Percentiles rank a stretch among this genome's conserved stretches.
Conservation (phyloP, 2,329 filamentous ascomycete genomes). For the Dryadomyces quercus-mongolicae region DNA sequence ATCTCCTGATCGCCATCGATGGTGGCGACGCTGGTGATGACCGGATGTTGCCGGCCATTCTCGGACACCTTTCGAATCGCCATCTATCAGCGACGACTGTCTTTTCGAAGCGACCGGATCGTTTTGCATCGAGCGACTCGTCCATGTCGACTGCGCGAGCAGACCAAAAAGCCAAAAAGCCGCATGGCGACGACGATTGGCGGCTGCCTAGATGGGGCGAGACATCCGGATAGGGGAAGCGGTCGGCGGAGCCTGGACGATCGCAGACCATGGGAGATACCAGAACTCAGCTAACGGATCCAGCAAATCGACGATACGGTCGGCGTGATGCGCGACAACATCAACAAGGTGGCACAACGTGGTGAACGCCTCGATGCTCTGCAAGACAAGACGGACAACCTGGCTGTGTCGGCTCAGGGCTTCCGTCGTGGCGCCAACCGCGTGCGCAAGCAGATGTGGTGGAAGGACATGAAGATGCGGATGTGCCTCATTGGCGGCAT, state of each 20-base stretch:
- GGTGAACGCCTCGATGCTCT: slow-evolving; percentile 79
- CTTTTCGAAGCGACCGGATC: too few relatives aligned
- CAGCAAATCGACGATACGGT: slow-evolving; percentile 98
- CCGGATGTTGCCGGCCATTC: not conserved
- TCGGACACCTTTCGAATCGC: too few relatives aligned
- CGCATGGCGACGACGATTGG: too few relatives aligned
- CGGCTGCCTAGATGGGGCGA: too few relatives aligned
- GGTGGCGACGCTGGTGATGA: not conserved
- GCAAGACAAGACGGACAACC: slow-evolving; percentile 89
- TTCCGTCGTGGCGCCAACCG: slow-evolving; percentile 95
- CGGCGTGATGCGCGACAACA: slow-evolving; percentile 91
- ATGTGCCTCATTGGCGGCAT: slow-evolving; percentile 90
- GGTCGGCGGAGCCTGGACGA: too few relatives aligned
- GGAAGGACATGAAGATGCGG: slow-evolving; percentile 99
- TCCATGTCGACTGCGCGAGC: too few relatives aligned
- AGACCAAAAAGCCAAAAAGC: too few relatives aligned
- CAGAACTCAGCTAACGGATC: not conserved
- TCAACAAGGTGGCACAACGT: slow-evolving; percentile 91
- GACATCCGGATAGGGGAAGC: too few relatives aligned
- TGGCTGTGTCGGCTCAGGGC: slow-evolving; percentile 83
- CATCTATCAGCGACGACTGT: too few relatives aligned
- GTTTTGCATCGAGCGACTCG: too few relatives aligned
- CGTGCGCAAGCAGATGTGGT: slow-evolving; percentile 98
- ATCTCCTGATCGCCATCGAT: too few relatives aligned
- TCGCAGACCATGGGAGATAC: not conserved